Percentiles rank a stretch among this genome's conserved stretches.
Conservation (phyloP, 176 grass and related monocot genomes). For the Eragrostis curvula region DNA sequence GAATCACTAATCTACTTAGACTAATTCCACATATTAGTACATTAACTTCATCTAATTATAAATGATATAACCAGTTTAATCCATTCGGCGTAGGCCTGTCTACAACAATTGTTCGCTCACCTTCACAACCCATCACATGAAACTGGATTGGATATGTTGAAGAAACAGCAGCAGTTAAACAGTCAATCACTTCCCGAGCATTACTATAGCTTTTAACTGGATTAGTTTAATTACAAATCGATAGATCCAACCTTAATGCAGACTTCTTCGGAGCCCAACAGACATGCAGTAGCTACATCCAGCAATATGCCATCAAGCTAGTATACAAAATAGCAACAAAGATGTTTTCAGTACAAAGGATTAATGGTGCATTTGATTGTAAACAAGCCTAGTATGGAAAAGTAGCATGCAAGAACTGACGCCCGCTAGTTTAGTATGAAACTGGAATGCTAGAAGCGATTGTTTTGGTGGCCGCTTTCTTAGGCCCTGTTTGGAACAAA, state of each 20-base stretch:
- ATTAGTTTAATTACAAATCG: too few relatives aligned
- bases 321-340: not conserved
- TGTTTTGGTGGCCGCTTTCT: too few relatives aligned
- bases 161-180: too few relatives aligned
- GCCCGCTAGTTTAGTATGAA: too few relatives aligned
- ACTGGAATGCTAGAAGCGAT: too few relatives aligned
- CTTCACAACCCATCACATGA: not conserved
- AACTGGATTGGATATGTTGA: not conserved
- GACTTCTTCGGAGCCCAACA: not conserved
- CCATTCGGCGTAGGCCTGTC: not conserved
- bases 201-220: too few relatives aligned
- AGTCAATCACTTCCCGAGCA: too few relatives aligned
- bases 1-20: not conserved
- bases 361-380: not conserved
- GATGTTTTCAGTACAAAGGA: not conserved
- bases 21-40: not conserved
- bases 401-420: too few relatives aligned
- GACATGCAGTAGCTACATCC: not conserved
- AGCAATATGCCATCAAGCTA: conserved; percentile 14
- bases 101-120: not conserved
- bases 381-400: too few relatives aligned
- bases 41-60: not conserved
- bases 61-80: not conserved
- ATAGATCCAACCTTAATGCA: too few relatives aligned
- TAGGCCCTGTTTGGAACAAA: too few relatives aligned